phyloP scores from a whole-genome alignment of 192 early-diverging fungal genomes.

The Entophlyctis luteolus region DNA sequence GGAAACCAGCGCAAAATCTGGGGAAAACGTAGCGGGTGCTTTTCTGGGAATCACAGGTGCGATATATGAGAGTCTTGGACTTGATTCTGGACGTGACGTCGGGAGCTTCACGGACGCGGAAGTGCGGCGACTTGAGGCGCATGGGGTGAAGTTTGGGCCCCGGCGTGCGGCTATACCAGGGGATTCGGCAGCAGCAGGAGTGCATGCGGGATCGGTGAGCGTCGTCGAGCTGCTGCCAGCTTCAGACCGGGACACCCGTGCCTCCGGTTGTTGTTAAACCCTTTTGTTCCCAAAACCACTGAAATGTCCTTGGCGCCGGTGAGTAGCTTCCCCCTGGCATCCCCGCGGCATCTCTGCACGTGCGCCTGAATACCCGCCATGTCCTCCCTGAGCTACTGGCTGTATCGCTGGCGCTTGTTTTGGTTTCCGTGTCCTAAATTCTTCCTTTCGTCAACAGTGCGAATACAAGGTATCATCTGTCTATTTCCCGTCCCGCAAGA shows the following conservation, averaged over 20 bases:
- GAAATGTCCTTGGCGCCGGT: conserved; percentile 10
- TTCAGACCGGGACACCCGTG: not conserved
- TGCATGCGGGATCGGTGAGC: not conserved
- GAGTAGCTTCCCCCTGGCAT: not conserved
- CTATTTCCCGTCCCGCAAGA: not conserved
- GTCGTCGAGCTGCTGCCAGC: not conserved
- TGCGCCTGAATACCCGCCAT: not conserved
- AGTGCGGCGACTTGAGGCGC: conserved; percentile 21
- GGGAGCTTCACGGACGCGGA: conserved; percentile 22
- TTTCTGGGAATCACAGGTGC: conserved; percentile 25
- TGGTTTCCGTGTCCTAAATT: not conserved
- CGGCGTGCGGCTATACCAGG: conserved; percentile 5
- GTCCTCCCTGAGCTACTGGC: not conserved
- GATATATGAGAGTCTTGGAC: conserved; percentile 15
- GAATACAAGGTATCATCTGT: conserved; percentile 19
- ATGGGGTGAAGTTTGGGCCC: conserved; percentile 30
- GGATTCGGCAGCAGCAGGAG: no score
- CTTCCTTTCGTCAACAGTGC: conserved; percentile 19
- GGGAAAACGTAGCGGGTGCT: conserved; percentile 71
- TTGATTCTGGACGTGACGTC: conserved; percentile 23
- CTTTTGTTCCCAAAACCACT: not conserved
- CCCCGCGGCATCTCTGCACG: not conserved
- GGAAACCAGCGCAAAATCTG: conserved; percentile 87
- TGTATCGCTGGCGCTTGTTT: not conserved
- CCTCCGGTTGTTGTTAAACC: not conserved